Base-by-base conservation (phyloP, 2,329 filamentous ascomycete genomes). In the Epichloe coenophiala region DNA sequence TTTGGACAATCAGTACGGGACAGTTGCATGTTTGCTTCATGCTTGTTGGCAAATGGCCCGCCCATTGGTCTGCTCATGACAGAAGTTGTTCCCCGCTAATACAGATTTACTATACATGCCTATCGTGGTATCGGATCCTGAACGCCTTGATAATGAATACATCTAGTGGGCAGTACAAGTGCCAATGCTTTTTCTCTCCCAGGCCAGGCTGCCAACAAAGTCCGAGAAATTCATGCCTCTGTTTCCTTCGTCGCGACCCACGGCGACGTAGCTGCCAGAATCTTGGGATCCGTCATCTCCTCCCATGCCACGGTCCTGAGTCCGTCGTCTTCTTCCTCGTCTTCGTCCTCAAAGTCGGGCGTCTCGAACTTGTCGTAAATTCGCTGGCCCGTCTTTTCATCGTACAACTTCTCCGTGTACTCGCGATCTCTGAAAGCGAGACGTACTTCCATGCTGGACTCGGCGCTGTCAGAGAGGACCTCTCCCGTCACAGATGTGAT, bases 351-450 rank as follows among this genome's bases (percentile, higher is more conserved):
- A 7, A 78, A 69, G 11, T 78, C 77, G 0, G 84, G 83, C 57
- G 81, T 81, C 59, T 94, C 88, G 56, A 94, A 93, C 52, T 82
- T 86, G 54, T 77, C 81, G 58, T 91, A 95, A 9, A 88, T 66
- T 9, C 88, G 76, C 54, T 84, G 73, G 0, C 88, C 88, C 0
- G 84, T 83, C 39, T 76, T 67, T 11, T 80, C 74, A 57, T 91
- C 81, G 56, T 81, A 81, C 17, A 68, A 63, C 59, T 77, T 83
- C 55, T 81, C 70, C 49, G 74, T 77, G 5, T 74, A 65, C 12
- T 75, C 66, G 45, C 83, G 71, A 60, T 94, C 86, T 31, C 86
- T 77, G 54, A 75, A 75, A 2, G 88, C 87, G 3, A 95, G 73
- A 11, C 75, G 71, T 4, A 94, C 68, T 21, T 74, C 70, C 15